Percentiles rank a stretch among this genome's conserved stretches.
Conservation (phyloP, 805 yeast genomes). For the Kockiozyma suomiensis region DNA sequence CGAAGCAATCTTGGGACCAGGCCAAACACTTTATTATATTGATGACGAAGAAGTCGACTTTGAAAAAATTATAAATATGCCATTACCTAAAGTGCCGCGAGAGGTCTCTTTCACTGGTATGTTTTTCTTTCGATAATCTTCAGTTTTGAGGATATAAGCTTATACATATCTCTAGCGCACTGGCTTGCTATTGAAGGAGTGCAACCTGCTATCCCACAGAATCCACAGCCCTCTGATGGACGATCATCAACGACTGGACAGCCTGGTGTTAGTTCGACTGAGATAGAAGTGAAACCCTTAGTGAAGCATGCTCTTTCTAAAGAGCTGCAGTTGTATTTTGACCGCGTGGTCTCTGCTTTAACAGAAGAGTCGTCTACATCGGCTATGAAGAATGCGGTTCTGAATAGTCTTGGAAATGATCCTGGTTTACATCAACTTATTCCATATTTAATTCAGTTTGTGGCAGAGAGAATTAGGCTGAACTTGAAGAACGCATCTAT, state of each 20-base stretch:
- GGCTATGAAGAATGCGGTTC: slow-evolving; percentile 69
- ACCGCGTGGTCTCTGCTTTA: slow-evolving; percentile 81
- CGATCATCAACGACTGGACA: slow-evolving; percentile 11
- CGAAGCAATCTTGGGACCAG: slow-evolving; percentile 87
- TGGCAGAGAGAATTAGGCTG: slow-evolving; percentile 89
- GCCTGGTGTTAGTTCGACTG: slow-evolving; percentile 49
- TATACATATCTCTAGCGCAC: slow-evolving; percentile 35
- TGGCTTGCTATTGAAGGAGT: slow-evolving; percentile 99
- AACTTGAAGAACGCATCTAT: slow-evolving; percentile 72
- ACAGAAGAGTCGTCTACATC: slow-evolving; percentile 56
- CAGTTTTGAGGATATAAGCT: not conserved
- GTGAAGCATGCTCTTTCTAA: slow-evolving; percentile 94
- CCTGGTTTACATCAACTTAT: slow-evolving; percentile 96
- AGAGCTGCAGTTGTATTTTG: slow-evolving; percentile 91
- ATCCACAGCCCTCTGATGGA: slow-evolving; percentile 55
- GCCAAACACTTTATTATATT: slow-evolving; percentile 88
- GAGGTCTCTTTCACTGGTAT: slow-evolving; percentile 90
- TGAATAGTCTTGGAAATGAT: slow-evolving; percentile 81
- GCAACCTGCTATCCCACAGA: slow-evolving; percentile 96
- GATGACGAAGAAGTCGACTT: slow-evolving; percentile 93
- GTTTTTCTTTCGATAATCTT: slow-evolving; percentile 20
- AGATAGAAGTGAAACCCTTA: slow-evolving; percentile 75
- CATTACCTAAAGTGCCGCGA: slow-evolving; percentile 93
- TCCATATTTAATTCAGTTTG: slow-evolving; percentile 94
- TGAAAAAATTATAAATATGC: slow-evolving; percentile 89